Percentiles rank a stretch among this genome's conserved stretches.
phyloP scores from a whole-genome alignment of 1,284 basidiomycete genomes.

The Ganoderma lingzhi region DNA sequence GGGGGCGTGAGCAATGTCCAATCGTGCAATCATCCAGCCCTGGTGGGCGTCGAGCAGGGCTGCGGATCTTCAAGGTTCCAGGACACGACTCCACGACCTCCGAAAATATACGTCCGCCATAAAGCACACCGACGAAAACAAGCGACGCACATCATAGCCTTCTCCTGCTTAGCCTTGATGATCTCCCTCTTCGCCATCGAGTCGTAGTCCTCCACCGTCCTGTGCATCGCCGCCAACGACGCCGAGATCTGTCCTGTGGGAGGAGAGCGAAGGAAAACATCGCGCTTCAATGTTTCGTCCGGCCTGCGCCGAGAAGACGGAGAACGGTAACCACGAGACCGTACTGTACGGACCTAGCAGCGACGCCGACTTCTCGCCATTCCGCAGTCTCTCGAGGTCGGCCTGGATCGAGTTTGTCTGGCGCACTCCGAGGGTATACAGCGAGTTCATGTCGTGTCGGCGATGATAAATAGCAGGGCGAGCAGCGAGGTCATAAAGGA shows the following conservation, averaged over 20 bases:
- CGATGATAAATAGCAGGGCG: conserved; percentile 11
- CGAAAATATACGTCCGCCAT: not conserved
- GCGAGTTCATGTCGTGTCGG: conserved; percentile 78
- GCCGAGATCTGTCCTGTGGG: conserved; percentile 96
- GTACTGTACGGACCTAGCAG: conserved; percentile 78
- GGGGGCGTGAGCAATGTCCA: not conserved
- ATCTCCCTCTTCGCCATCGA: conserved; percentile 95
- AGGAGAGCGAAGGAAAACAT: conserved; percentile 29
- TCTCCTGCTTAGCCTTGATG: conserved; percentile 93
- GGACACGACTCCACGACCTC: not conserved
- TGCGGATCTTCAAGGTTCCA: not conserved
- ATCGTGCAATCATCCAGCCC: not conserved
- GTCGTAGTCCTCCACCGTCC: conserved; percentile 96
- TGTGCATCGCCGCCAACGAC: conserved; percentile 89
- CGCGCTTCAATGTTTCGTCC: conserved; percentile 4
- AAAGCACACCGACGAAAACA: not conserved
- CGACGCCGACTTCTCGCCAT: conserved; percentile 82
- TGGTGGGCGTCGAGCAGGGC: not conserved
- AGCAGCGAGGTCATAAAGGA: conserved; percentile 4
- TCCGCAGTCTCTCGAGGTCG: conserved; percentile 83
- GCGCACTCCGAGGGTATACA: conserved; percentile 92
- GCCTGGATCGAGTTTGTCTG: conserved; percentile 90
- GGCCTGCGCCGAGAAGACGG: not conserved
- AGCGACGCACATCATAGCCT: conserved; percentile 82
- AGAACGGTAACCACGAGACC: conserved; percentile 4